phyloP scores from a whole-genome alignment of 1,139 yeast species.

The Diutina rugosa region DNA sequence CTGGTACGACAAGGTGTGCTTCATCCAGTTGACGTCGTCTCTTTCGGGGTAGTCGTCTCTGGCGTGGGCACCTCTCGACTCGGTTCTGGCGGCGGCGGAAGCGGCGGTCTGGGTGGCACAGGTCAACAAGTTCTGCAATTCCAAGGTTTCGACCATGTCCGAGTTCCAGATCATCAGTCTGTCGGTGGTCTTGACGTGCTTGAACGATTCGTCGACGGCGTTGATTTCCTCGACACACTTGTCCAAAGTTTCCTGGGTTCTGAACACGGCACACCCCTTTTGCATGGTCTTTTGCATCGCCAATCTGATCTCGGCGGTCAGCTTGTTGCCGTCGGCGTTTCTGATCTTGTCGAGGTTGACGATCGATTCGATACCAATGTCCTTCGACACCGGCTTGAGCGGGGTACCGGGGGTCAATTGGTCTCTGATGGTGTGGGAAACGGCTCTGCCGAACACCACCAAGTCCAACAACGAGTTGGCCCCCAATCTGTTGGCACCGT shows the following conservation, averaged over 20 bases:
- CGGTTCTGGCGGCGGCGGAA: conserved; percentile 91
- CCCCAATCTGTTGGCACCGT: conserved; percentile 98
- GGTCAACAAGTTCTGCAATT: conserved; percentile 90
- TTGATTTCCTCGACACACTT: conserved; percentile 78
- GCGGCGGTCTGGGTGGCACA: conserved; percentile 95
- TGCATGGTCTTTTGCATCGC: conserved; percentile 96
- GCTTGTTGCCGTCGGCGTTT: conserved; percentile 67
- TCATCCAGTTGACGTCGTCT: conserved; percentile 96
- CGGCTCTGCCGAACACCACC: conserved; percentile 98
- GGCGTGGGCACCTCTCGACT: conserved; percentile 99
- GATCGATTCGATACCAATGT: conserved; percentile 80
- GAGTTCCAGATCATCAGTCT: conserved; percentile 99
- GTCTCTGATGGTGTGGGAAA: conserved; percentile 81
- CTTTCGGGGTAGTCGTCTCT: conserved; percentile 95
- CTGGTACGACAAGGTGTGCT: conserved; percentile 95
- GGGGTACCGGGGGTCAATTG: conserved; percentile 82
- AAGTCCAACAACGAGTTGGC: conserved; percentile 96
- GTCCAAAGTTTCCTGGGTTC: conserved; percentile 86
- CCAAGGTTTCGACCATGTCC: conserved; percentile 91
- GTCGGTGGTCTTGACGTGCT: conserved; percentile 71
- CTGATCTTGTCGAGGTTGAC: conserved; percentile 84
- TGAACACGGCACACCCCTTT: conserved; percentile 92
- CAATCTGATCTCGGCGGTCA: conserved; percentile 82
- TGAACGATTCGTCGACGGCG: conserved; percentile 61
- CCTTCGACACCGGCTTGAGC: conserved; percentile 62